Evolutionary conservation across 2,329 filamentous ascomycete species (phyloP).

Genomic region (Calonectria pseudoturangicola): DNA sequence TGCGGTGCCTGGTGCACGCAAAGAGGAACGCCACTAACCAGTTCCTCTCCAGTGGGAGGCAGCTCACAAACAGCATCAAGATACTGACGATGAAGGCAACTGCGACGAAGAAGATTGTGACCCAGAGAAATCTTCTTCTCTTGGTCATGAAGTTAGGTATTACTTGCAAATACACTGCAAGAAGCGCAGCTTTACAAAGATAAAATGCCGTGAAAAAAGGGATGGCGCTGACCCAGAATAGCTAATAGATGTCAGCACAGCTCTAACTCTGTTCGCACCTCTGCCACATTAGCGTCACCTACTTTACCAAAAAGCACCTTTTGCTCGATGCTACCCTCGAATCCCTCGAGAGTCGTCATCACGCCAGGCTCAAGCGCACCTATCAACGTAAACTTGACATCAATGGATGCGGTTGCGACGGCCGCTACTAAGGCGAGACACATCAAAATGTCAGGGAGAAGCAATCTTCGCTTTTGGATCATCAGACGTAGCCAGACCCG

Average conservation of each 20-base stretch:
- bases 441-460: conserved; percentile 40
- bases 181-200: conserved; percentile 47
- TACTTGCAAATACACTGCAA: conserved; percentile 23
- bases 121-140: conserved; percentile 24
- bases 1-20: not conserved
- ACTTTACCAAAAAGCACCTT: not conserved
- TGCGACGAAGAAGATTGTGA: conserved; percentile 6
- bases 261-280: not conserved
- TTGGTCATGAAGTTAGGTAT: conserved; percentile 26
- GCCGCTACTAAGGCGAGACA: conserved; percentile 20
- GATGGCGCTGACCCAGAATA: conserved; percentile 41
- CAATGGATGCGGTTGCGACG: not conserved
- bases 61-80: not conserved
- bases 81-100: not conserved
- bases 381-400: not conserved
- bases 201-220: conserved; percentile 51
- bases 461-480: conserved; percentile 40
- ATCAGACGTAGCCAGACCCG: conserved; percentile 43
- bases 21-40: not conserved
- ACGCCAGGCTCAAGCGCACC: not conserved
- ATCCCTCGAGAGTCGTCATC: not conserved
- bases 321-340: not conserved
- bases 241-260: conserved; percentile 24
- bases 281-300: not conserved
- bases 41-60: conserved; percentile 7